These are phyloP conservation scores for Austroboletus niveus DNA, from an alignment of 1,284 basidiomycete genomes.

Conservation along the genomic window DNA sequence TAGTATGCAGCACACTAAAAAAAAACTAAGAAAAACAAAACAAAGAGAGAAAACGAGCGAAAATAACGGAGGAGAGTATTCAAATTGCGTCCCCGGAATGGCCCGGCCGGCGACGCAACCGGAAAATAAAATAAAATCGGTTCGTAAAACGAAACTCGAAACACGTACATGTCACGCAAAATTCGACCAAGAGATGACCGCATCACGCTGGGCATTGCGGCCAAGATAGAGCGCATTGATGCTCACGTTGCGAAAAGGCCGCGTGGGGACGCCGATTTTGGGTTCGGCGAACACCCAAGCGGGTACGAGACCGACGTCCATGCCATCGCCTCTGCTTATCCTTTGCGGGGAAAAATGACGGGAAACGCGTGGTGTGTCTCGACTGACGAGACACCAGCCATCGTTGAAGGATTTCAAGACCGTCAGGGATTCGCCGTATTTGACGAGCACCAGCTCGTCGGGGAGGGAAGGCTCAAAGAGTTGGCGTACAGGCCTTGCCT, in stretches of 20 bases:
- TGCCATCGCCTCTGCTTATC: conserved; percentile 8
- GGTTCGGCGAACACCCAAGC: conserved; percentile 69
- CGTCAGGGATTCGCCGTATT: conserved; percentile 54
- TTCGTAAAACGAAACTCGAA: background rate
- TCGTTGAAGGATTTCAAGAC: conserved; percentile 66
- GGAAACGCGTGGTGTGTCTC: conserved; percentile 44
- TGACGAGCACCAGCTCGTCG: conserved; percentile 59
- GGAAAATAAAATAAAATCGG: background rate
- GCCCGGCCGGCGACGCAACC: background rate
- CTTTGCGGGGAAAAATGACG: conserved; percentile 7
- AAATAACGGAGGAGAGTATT: background rate
- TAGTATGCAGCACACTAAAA: too few species aligned
- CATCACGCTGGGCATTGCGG: conserved; percentile 37
- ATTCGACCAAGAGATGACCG: conserved; percentile 66
- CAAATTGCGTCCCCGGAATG: background rate
- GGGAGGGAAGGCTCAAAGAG: conserved; percentile 64
- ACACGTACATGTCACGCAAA: conserved; percentile 34
- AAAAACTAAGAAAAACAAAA: background rate
- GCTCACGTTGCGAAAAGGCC: conserved; percentile 62
- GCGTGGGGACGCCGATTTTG: conserved; percentile 54
- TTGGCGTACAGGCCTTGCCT: conserved; percentile 56
- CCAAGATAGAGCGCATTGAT: conserved; percentile 33
- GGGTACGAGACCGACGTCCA: conserved; percentile 61
- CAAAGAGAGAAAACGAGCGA: background rate
- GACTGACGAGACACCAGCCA: conserved; percentile 71